Base-by-base conservation (phyloP, 257 asterid genomes). In the Salvia splendens region DNA sequence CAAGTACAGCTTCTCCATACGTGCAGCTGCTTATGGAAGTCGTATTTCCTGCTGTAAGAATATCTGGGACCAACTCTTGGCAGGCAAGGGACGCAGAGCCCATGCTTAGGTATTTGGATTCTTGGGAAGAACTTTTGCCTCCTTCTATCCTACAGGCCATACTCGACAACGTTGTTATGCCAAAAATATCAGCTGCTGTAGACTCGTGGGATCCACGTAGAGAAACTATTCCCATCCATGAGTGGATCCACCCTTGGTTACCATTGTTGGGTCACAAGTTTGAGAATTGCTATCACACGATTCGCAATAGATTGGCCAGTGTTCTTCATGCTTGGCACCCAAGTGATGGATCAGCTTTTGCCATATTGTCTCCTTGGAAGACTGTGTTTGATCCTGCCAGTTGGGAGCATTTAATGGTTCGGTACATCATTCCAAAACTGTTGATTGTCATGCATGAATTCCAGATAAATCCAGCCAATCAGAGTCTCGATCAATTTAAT, bases 311-410 rank as follows among this genome's bases (percentile, higher is more conserved):
- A 77, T 76, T 93, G 65, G 95, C 87, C n/a, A 86, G 83, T 28
- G 97, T 93, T 73, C 95, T 89, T 65, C 92, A 90, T 64, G 96
- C 95, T 14, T 90, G 97, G 98, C 90, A 90, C 74, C 96, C 97
- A 5, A 87, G 84, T 56, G 97, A 93, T 71, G 77, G 59, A 82
- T 93, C 98, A 43, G 98, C 95, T 24, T 83, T 77, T 57, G 70
- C 75, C 64, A 86, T 93, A 75, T 64, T 93, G 49, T 85, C 95
- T 52, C 96, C 97, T 8, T 93, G 97, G 99, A 85, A 81, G 81
- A 70, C 79, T 8, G 97, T 93, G 51, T 93, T 93, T 73, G 96
- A 90, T 84, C 68, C 94, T 8, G 80, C 76, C 57, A 93, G 88
- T 70, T 93, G 99, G 99, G 96, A 93, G 80, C 89, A 86, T 36